These are phyloP conservation scores for Fusarium robinianum DNA, from an alignment of 2,329 filamentous ascomycete genomes.

Conservation along the genomic window DNA sequence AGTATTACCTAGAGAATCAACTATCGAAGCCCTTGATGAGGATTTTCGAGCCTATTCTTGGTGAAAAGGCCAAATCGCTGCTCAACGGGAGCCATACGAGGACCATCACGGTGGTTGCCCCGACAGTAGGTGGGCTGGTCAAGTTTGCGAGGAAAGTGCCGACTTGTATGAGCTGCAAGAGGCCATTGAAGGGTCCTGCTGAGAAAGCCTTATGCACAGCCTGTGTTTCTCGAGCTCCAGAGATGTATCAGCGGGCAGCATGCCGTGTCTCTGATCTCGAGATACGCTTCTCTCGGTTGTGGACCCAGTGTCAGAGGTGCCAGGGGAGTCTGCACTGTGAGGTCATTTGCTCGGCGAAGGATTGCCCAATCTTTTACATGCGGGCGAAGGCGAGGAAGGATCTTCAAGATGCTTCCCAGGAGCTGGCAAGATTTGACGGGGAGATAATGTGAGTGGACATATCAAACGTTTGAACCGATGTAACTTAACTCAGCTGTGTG, in stretches of 20 bases:
- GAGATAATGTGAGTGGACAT: too few species aligned
- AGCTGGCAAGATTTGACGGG: conserved; percentile 87
- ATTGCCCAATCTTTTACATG: conserved; percentile 99
- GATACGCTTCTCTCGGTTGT: conserved; percentile 86
- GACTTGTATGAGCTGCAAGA: conserved; percentile 99
- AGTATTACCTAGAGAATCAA: conserved; percentile 98
- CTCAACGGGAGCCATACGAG: conserved; percentile 93
- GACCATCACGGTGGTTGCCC: conserved; percentile 89
- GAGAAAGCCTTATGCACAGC: conserved; percentile 86
- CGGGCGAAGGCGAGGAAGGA: conserved; percentile 99
- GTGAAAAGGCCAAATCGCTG: conserved; percentile 84
- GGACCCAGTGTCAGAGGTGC: conserved; percentile 98
- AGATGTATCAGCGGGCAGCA: conserved; percentile 91
- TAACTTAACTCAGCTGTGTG: too few species aligned
- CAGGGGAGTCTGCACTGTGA: conserved; percentile 98
- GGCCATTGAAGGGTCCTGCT: conserved; percentile 83
- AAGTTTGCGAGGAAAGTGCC: conserved; percentile 98
- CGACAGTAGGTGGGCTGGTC: conserved; percentile 92
- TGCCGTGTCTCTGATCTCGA: conserved; percentile 90
- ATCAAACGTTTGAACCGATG: too few species aligned
- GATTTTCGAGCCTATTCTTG: conserved; percentile 97
- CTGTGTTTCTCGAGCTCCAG: conserved; percentile 82
- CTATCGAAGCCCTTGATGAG: conserved; percentile 90
- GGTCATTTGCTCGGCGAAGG: conserved; percentile 93
- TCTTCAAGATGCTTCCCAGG: conserved; percentile 90